These are phyloP conservation scores for Vitellaria paradoxa DNA, from an alignment of 179 eudicot genomes.

Conservation along the genomic window DNA sequence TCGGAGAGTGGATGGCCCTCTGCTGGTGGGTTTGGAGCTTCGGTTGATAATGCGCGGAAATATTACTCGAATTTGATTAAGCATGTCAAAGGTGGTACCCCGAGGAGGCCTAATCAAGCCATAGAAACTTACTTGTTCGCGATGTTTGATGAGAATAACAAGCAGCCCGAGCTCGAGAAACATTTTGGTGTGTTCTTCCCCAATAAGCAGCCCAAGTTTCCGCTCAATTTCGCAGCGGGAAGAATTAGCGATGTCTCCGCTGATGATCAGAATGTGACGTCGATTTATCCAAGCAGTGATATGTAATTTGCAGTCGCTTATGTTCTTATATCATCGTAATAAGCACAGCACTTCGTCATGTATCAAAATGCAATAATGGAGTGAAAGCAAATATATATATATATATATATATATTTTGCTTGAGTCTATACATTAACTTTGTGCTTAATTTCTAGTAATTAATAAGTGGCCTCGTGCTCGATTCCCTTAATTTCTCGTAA, in stretches of 20 bases:
- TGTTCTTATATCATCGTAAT: no score
- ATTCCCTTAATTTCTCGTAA: no score
- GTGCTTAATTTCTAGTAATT: no score
- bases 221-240: neutral
- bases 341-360: no score
- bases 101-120: constrained; percentile 17
- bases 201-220: constrained; percentile 11
- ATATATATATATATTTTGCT: no score
- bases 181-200: constrained; percentile 19
- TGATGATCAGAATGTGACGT: neutral
- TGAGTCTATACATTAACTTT: no score
- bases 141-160: constrained; percentile 22
- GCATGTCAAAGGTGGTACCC: constrained; percentile 33
- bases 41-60: constrained; percentile 24
- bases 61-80: constrained; percentile 30
- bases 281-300: neutral
- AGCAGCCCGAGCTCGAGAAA: constrained; percentile 11
- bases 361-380: no score
- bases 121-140: constrained; percentile 21
- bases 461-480: no score
- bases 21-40: constrained; percentile 26
- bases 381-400: no score
- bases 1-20: constrained; percentile 54
- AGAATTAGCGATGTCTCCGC: constrained; percentile 8
- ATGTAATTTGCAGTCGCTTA: neutral